A percentile compares a stretch with the other conserved stretches of the same genome.
These are phyloP conservation scores for Starmerella riodocensis DNA, from an alignment of 805 yeast species.

Conservation along the genomic window DNA sequence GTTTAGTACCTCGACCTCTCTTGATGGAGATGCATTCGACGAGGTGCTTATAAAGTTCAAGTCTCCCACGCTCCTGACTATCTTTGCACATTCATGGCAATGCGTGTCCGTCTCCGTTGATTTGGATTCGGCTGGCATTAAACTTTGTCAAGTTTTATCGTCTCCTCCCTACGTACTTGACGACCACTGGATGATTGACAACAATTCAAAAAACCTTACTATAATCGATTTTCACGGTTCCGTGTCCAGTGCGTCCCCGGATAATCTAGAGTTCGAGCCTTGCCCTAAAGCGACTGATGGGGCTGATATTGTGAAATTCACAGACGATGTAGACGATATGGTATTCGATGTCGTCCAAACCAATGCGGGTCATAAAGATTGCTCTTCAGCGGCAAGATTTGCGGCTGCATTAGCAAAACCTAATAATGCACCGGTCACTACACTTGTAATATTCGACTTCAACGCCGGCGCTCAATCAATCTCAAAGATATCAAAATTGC, in stretches of 20 bases:
- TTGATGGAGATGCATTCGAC: constrained; percentile 12
- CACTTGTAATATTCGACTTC: not conserved
- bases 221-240: not conserved
- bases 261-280: not conserved
- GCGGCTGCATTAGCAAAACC: not conserved
- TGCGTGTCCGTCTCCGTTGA: not conserved
- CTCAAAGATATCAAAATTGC: too few species aligned
- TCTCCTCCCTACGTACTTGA: constrained; percentile 1
- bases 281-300: not conserved
- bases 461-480: too few species aligned
- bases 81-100: constrained; percentile 3
- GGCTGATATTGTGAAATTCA: not conserved
- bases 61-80: not conserved
- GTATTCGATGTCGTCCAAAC: not conserved
- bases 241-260: not conserved
- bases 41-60: constrained; percentile 8
- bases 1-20: not conserved
- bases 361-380: not conserved
- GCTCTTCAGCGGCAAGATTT: too few species aligned
- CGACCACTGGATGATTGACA: constrained; percentile 7
- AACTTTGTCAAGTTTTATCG: not conserved
- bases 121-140: not conserved
- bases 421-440: not conserved
- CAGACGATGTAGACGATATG: not conserved
- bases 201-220: not conserved